These are phyloP conservation scores for Picea engelmannii DNA, from an alignment of 83 land plant species.

Conservation along the genomic window DNA sequence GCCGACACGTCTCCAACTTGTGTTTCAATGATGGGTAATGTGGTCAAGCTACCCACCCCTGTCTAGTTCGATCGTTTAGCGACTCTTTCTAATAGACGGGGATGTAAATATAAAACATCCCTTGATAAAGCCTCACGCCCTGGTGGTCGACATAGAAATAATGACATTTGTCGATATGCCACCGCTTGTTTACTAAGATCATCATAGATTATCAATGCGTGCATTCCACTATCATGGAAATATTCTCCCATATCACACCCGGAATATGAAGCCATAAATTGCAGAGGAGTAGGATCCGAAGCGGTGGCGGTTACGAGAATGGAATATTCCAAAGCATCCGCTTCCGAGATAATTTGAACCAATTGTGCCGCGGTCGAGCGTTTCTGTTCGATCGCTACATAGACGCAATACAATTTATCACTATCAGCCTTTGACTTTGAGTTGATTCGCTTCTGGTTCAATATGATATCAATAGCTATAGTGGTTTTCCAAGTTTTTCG, in stretches of 20 bases:
- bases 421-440: too few species aligned
- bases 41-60: background rate
- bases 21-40: background rate
- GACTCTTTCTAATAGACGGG: background rate
- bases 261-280: slow-evolving; percentile 28
- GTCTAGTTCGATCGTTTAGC: background rate
- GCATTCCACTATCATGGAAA: slow-evolving; percentile 32
- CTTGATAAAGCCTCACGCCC: background rate
- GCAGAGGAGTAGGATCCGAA: slow-evolving; percentile 16
- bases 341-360: too few species aligned
- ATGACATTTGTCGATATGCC: slow-evolving; percentile 11
- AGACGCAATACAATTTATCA: too few species aligned
- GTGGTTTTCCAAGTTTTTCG: too few species aligned
- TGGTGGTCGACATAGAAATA: background rate
- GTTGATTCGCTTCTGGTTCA: too few species aligned
- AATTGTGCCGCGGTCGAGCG: too few species aligned
- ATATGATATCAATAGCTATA: too few species aligned
- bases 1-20: background rate
- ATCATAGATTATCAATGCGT: slow-evolving; percentile 34
- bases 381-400: too few species aligned
- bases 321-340: too few species aligned
- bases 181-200: slow-evolving; percentile 28
- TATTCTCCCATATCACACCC: slow-evolving; percentile 32
- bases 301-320: too few species aligned
- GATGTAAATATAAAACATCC: background rate